Evolutionary conservation across 2,329 filamentous ascomycete species (phyloP), one percentile per base, ranked within the genome.

Genomic region (Aspergillus terreus): DNA sequence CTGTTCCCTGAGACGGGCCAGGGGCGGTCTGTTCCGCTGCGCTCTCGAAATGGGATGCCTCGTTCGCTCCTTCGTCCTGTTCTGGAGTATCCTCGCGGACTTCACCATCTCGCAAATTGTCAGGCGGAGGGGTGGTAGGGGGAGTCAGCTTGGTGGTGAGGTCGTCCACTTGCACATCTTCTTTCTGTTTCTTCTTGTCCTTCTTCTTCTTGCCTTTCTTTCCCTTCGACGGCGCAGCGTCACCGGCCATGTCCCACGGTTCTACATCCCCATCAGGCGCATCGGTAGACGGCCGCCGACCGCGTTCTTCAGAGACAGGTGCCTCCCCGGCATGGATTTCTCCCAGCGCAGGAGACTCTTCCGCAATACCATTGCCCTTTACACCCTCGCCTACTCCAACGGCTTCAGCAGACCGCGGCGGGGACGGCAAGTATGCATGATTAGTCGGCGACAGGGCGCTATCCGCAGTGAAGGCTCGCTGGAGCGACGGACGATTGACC

Each of bases 81-180:
- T 11, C 27, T 30, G 27, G 27, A 30, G 7, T 11, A 30, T 30
- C 27, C 3, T 30, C 27, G 10, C 27, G 27, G 27, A 10, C 27
- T 30, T 30, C 27, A 3, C 27, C 27, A 7, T 30, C 27, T 30
- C 27, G 2, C 27, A 30, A 9, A 11, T 30, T 21, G n/a, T 23
- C 55, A 12, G 63, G 64, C 4, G 70, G 70, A 35, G 71, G 71
- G 25, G 70, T 73, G 17, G 64, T 66, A 15, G 71, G 71, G 2
- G 71, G 71, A 6, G 71, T 73, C 52, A 72, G 50, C 30, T 63
- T 66, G 36, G 61, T 51, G 4, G 56, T 52, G 25, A 51, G 46
- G 43, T 67, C 60, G 42, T 65, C 70, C 45, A 56, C 62, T 4
- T 48, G 51, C 10, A 44, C 38, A 11, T 51, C 63, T 30, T 51